Conservation (phyloP, 306 rosid species). For the Abrus precatorius region DNA sequence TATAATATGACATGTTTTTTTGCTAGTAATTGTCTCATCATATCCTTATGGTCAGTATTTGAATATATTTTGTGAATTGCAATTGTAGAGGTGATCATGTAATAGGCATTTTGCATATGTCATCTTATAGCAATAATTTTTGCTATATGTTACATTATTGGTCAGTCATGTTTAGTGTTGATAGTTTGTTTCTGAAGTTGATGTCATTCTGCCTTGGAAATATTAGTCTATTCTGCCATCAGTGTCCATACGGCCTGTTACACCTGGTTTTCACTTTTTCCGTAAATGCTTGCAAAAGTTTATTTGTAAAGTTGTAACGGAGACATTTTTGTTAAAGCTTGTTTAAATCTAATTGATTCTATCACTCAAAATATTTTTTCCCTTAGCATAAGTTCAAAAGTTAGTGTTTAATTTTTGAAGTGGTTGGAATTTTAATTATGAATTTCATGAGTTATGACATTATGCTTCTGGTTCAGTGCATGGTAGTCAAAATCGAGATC, state of each 20-base stretch:
- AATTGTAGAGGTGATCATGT: conserved; percentile 12
- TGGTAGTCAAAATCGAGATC: too few species aligned
- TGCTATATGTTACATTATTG: neutral
- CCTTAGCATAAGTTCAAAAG: neutral
- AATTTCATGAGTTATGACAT: neutral
- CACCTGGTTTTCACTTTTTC: neutral
- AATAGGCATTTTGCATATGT: neutral
- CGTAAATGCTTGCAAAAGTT: neutral
- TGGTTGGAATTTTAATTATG: neutral
- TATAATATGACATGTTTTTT: neutral
- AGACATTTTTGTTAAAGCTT: neutral
- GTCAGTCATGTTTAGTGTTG: neutral
- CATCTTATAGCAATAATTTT: neutral
- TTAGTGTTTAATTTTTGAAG: neutral
- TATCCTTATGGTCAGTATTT: neutral
- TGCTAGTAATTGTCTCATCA: neutral
- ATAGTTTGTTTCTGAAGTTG: neutral
- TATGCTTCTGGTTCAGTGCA: neutral
- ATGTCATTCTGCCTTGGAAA: neutral
- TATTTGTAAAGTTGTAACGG: neutral
- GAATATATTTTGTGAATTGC: neutral
- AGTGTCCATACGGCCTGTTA: neutral
- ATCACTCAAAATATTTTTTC: neutral
- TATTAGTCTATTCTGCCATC: conserved; percentile 9
- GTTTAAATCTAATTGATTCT: neutral